A percentile compares a stretch with the other conserved stretches of the same genome.
These are phyloP conservation scores for Pestalotiopsis sp. DNA, from an alignment of 2,329 filamentous ascomycete species.

Conservation along the genomic window DNA sequence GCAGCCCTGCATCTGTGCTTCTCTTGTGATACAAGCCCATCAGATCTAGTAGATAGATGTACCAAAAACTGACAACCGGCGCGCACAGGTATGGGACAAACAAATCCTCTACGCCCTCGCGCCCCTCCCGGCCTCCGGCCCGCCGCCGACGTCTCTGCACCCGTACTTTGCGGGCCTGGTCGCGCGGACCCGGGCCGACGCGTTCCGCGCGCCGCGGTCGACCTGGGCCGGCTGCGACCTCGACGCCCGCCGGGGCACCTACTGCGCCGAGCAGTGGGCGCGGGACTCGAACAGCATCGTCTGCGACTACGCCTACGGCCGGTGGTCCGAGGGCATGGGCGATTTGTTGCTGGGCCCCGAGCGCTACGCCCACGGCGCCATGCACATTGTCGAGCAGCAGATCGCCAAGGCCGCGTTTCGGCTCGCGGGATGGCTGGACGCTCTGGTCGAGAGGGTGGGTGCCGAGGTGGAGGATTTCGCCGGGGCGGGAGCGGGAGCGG, in stretches of 20 bases:
- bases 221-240: slow-evolving; percentile 1
- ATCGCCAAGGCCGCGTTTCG: background rate
- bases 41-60: background rate
- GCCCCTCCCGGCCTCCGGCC: background rate
- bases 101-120: background rate
- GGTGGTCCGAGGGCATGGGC: background rate
- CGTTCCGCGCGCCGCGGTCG: slow-evolving; percentile 1
- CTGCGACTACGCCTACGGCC: slow-evolving; percentile 3
- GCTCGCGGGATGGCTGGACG: background rate
- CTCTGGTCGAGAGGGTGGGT: background rate
- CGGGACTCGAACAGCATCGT: background rate
- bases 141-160: background rate
- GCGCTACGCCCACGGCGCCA: background rate
- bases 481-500: background rate
- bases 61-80: background rate
- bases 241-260: background rate
- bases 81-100: background rate
- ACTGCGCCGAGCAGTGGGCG: slow-evolving; percentile 4
- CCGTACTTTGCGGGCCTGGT: slow-evolving; percentile 1
- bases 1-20: background rate
- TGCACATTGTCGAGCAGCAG: slow-evolving; percentile 2
- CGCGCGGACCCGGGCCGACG: background rate
- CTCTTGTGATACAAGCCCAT: background rate
- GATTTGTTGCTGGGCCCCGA: background rate
- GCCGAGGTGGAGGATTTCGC: background rate